Evolutionary conservation across 2,329 filamentous ascomycete genomes (phyloP).

Genomic region (Trichothecium roseum): DNA sequence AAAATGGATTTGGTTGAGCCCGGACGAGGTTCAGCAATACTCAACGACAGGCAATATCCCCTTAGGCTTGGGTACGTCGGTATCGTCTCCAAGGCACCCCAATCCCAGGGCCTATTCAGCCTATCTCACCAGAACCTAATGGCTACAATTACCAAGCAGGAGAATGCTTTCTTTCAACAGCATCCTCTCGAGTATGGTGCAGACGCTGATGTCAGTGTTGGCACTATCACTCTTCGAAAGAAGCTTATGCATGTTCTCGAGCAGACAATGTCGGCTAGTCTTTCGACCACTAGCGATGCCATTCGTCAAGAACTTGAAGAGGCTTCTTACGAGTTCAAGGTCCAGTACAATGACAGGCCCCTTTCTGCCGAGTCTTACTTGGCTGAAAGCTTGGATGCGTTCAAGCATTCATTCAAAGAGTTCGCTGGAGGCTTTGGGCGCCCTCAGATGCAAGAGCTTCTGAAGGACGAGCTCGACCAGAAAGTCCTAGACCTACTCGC

Average conservation of each 20-base stretch:
- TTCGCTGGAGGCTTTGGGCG: conserved; percentile 86
- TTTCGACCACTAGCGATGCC: conserved; percentile 81
- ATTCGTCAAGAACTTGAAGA: conserved; percentile 94
- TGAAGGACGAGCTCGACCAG: conserved; percentile 90
- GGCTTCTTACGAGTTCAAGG: conserved; percentile 96
- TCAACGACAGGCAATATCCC: conserved; percentile 87
- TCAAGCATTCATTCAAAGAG: conserved; percentile 96
- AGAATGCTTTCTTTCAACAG: conserved; percentile 74
- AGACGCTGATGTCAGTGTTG: conserved; percentile 62
- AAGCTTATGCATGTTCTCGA: conserved; percentile 97
- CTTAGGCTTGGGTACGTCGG: conserved; percentile 93
- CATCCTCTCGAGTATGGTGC: conserved; percentile 74
- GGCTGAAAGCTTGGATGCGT: conserved; percentile 86
- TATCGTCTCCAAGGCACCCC: conserved; percentile 77
- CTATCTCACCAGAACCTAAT: conserved; percentile 72
- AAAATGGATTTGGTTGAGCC: conserved; percentile 98
- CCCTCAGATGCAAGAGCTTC: conserved; percentile 74
- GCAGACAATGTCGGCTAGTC: conserved; percentile 89
- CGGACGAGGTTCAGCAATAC: conserved; percentile 62
- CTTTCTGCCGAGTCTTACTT: conserved; percentile 94
- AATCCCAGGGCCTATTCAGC: conserved; percentile 64
- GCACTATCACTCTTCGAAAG: conserved; percentile 78
- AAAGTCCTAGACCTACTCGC: conserved; percentile 88
- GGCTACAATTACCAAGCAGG: conserved; percentile 74
- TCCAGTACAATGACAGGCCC: conserved; percentile 95